A percentile compares a stretch with the other conserved stretches of the same genome.
Evolutionary conservation across 257 asterid species (phyloP).

Genomic region (Solanum pinnatisectum): DNA sequence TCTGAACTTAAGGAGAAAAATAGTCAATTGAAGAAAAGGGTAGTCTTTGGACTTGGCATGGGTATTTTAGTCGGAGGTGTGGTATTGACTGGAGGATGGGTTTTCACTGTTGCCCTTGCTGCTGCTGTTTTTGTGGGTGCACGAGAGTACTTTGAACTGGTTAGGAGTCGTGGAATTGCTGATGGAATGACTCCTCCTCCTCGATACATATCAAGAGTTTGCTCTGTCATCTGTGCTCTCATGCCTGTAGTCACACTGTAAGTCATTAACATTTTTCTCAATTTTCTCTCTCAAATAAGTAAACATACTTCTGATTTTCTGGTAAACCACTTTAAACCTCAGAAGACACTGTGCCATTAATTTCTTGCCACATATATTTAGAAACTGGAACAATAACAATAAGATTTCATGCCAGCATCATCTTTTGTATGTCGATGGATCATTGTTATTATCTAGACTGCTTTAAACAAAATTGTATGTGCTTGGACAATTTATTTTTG

Average conservation of each 20-base stretch:
- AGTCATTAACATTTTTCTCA: constrained; percentile 22
- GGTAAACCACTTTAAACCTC: neutral
- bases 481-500: neutral
- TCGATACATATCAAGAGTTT: constrained; percentile 76
- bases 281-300: neutral
- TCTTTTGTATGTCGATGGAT: neutral
- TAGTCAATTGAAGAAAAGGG: constrained; percentile 69
- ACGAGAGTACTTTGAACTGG: constrained; percentile 92
- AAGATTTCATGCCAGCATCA: neutral
- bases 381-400: neutral
- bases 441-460: neutral
- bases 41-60: constrained; percentile 79
- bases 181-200: constrained; percentile 99
- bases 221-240: constrained; percentile 68
- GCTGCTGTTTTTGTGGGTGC: constrained; percentile 77
- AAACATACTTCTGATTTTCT: neutral
- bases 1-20: constrained; percentile 34
- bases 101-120: constrained; percentile 64
- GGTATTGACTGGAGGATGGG: constrained; percentile 94
- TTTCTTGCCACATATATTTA: neutral
- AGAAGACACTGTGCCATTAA: neutral
- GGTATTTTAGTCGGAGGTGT: constrained; percentile 80
- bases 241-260: constrained; percentile 94
- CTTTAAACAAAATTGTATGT: neutral
- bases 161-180: constrained; percentile 89